These are phyloP conservation scores for Scutellaria galericulata DNA, from an alignment of 257 asterid genomes.

Conservation along the genomic window DNA sequence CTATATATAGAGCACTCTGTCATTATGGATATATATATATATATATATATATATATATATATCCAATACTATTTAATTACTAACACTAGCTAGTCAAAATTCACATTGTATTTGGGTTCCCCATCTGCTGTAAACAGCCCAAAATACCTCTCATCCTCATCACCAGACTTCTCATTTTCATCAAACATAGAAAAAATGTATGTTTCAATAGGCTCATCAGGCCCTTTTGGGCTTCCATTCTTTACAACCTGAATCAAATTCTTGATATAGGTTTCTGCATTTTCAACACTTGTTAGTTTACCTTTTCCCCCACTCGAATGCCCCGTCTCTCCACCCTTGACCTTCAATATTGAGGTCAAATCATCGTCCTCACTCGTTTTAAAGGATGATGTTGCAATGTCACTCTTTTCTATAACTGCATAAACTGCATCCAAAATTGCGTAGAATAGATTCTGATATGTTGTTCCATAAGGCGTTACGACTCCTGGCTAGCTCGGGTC, in stretches of 20 bases:
- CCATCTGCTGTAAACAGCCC: neutral
- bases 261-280: neutral
- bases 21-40: too few species aligned
- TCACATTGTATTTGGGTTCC: too few species aligned
- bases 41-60: too few species aligned
- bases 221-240: constrained; percentile 1
- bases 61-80: too few species aligned
- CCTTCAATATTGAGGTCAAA: neutral
- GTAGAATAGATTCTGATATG: constrained; percentile 19
- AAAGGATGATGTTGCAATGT: neutral
- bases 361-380: neutral
- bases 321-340: neutral
- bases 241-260: constrained; percentile 13
- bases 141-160: neutral
- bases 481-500: neutral
- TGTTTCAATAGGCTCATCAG: neutral
- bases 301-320: neutral
- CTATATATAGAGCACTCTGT: too few species aligned
- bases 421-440: neutral
- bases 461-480: neutral
- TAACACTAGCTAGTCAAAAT: too few species aligned
- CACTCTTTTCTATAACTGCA: neutral
- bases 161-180: neutral
- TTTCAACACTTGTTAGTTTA: neutral
- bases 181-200: neutral